A percentile compares a stretch with the other conserved stretches of the same genome.
phyloP scores from a whole-genome alignment of 2,329 filamentous ascomycete genomes.

The Dryadomyces sulphureus region DNA sequence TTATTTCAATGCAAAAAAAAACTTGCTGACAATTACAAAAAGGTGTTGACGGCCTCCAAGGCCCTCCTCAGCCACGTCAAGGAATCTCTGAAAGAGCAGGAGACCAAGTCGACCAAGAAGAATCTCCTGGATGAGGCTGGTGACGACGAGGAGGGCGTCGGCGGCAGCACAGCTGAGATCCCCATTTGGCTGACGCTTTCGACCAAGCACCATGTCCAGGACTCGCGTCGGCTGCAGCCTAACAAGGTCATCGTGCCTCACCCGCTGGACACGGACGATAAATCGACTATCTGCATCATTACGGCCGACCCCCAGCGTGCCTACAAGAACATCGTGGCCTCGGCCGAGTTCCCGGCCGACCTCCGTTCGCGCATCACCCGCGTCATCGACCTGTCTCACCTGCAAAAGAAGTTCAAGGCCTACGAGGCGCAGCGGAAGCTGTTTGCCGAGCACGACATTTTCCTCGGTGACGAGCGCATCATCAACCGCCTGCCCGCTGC shows the following conservation, averaged over 20 bases:
- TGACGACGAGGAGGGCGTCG: slow-evolving; percentile 15
- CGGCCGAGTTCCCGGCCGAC: slow-evolving; percentile 53
- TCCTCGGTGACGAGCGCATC: slow-evolving; percentile 84
- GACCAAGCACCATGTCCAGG: slow-evolving; percentile 50
- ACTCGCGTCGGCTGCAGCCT: slow-evolving; percentile 70
- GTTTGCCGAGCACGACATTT: slow-evolving; percentile 75
- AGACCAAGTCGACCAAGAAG: slow-evolving; percentile 33
- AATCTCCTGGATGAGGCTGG: slow-evolving; percentile 35
- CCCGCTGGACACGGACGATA: slow-evolving; percentile 52
- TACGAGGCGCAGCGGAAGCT: slow-evolving; percentile 82
- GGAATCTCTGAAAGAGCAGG: slow-evolving; percentile 34
- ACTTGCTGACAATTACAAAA: neutral
- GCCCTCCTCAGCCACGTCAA: slow-evolving; percentile 48
- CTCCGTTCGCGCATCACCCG: slow-evolving; percentile 55
- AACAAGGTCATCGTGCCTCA: slow-evolving; percentile 69
- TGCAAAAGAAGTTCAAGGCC: slow-evolving; percentile 68
- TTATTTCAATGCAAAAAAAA: neutral
- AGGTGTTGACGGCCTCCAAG: slow-evolving; percentile 46
- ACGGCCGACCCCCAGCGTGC: slow-evolving; percentile 59
- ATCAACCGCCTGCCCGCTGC: slow-evolving; percentile 56
- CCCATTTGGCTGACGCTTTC: slow-evolving; percentile 49
- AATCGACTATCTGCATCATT: slow-evolving; percentile 69
- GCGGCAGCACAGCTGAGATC: slow-evolving; percentile 25
- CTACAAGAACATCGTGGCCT: slow-evolving; percentile 78
- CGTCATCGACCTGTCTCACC: slow-evolving; percentile 69